phyloP scores from a whole-genome alignment of 495 filamentous ascomycete species.

The Tuber aestivum region DNA sequence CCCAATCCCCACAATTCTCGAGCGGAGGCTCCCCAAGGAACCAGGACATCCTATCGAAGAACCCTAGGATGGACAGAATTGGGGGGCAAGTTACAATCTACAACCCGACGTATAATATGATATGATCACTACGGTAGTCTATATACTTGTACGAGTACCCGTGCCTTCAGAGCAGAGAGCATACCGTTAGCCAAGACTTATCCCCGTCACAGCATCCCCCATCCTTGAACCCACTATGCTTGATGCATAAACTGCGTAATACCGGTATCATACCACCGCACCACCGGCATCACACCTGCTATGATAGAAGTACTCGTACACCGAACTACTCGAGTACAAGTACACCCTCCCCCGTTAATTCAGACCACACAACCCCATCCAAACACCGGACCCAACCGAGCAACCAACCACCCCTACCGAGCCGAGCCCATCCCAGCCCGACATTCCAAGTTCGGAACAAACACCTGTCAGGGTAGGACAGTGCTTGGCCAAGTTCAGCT shows the following conservation, averaged over 20 bases:
- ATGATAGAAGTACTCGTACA: no score
- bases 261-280: no score
- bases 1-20: not conserved
- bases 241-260: no score
- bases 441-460: not conserved
- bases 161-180: not conserved
- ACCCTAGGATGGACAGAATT: not conserved
- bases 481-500: not conserved
- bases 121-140: no score
- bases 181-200: no score
- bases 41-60: not conserved
- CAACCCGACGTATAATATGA: not conserved
- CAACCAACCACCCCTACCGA: slow-evolving; percentile 1
- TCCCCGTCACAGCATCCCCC: no score
- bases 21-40: not conserved
- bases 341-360: no score
- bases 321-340: no score
- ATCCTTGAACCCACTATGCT: no score
- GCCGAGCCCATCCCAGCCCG: not conserved
- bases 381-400: slow-evolving; percentile 5
- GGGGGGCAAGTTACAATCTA: not conserved
- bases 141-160: no score
- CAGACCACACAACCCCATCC: not conserved
- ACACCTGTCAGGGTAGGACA: not conserved
- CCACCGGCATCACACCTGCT: not conserved